Conservation (phyloP, 257 asterid genomes). For the Striga asiatica region DNA sequence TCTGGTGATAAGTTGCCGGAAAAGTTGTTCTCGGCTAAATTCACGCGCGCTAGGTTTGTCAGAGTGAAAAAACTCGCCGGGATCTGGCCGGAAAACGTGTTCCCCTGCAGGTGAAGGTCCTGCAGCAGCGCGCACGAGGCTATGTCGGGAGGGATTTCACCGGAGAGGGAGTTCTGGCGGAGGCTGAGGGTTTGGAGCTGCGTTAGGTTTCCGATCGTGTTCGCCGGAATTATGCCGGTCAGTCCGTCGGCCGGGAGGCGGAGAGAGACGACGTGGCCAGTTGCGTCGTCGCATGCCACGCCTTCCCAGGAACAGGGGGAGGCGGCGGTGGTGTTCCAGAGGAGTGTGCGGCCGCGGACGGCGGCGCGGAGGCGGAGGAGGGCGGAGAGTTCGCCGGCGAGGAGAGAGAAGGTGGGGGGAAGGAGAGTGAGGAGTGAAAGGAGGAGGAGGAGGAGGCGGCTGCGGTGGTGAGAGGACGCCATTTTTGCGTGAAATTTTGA, state of each 20-base stretch:
- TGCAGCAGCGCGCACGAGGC: conserved; percentile 32
- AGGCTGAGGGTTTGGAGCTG: conserved; percentile 49
- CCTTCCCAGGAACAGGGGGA: conserved; percentile 53
- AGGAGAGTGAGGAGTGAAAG: conserved; percentile 14
- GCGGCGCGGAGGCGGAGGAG: conserved; percentile 32
- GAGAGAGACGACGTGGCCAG: conserved; percentile 30
- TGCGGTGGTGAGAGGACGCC: conserved; percentile 5
- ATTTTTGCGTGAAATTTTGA: conserved; percentile 7
- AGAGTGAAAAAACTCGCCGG: conserved; percentile 29
- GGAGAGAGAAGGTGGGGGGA: conserved; percentile 18
- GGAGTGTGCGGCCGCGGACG: conserved; percentile 38
- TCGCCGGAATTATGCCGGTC: conserved; percentile 29
- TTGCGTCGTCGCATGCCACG: conserved; percentile 20
- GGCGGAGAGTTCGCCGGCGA: conserved; percentile 36
- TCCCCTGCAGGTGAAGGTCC: conserved; percentile 31
- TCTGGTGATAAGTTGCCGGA: conserved; percentile 25
- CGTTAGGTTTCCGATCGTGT: conserved; percentile 34
- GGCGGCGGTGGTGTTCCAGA: conserved; percentile 30
- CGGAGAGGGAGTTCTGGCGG: conserved; percentile 40
- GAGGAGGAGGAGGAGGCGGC: conserved; percentile 16
- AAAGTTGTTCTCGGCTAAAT: conserved; percentile 30
- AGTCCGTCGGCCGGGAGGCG: conserved; percentile 50
- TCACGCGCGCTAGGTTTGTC: conserved; percentile 29
- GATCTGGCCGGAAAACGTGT: conserved; percentile 43
- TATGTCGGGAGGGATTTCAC: conserved; percentile 41